Conservation (phyloP, 495 filamentous ascomycete genomes). For the Aspergillus cavernicola region DNA sequence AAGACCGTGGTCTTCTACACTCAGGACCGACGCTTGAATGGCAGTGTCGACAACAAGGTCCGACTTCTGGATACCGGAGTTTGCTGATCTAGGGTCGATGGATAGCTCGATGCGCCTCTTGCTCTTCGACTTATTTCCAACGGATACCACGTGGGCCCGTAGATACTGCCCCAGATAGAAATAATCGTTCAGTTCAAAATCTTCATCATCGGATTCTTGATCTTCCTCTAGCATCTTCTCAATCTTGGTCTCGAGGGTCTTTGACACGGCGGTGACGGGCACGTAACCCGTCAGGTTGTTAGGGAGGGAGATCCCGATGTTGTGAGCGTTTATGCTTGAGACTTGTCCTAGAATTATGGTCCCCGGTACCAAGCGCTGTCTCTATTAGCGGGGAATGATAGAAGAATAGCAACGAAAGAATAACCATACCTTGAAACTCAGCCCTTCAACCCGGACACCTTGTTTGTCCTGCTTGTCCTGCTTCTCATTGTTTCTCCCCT, state of each 20-base stretch:
- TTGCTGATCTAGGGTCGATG: conserved; percentile 69
- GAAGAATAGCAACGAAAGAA: not conserved
- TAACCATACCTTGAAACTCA: conserved; percentile 78
- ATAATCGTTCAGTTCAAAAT: conserved; percentile 65
- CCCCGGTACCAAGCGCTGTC: conserved; percentile 73
- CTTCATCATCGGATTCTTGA: conserved; percentile 52
- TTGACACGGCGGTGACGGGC: conserved; percentile 84
- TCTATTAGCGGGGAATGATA: conserved; percentile 33
- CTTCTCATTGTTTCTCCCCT: conserved; percentile 46
- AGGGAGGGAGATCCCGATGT: conserved; percentile 76
- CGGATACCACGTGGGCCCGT: conserved; percentile 77
- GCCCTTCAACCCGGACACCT: conserved; percentile 70
- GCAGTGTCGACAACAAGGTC: conserved; percentile 68
- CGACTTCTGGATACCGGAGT: conserved; percentile 64
- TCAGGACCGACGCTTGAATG: conserved; percentile 81
- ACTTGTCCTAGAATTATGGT: conserved; percentile 85
- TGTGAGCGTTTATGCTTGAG: conserved; percentile 70
- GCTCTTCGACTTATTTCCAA: conserved; percentile 54
- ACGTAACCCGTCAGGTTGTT: conserved; percentile 92
- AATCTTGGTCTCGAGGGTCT: conserved; percentile 61
- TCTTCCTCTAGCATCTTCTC: conserved; percentile 59
- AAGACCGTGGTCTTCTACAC: conserved; percentile 91
- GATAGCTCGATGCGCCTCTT: conserved; percentile 83
- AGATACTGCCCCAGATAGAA: conserved; percentile 88
- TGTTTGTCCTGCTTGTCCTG: conserved; percentile 48